Evolutionary conservation across 2,329 filamentous ascomycete species (phyloP), one percentile per base, ranked within the genome.

Genomic region (Neurospora crassa): DNA sequence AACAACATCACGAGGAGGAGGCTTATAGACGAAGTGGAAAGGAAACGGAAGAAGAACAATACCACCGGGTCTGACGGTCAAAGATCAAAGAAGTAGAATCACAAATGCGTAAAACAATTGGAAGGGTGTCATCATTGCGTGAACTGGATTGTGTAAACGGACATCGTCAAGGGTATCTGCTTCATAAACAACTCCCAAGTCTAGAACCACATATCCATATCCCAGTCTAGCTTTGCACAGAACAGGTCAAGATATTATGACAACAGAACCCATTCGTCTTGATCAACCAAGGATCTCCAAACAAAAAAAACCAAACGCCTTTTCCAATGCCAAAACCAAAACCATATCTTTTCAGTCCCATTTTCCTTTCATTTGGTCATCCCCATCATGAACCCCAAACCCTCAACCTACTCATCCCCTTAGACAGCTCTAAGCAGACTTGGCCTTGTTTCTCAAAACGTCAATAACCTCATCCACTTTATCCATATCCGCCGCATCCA

Each of bases 401-500:
- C 2, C 41, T 7, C 16, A 18, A 18, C 41, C 14, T 6, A 43
- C 16, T 72, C 73, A 47, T 68, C 42, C 40, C 41, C 67, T 70
- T 73, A 59, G 41, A 14, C 68, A 43, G 67, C 71, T 69, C 68
- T 69, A 59, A 71, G 78, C 77, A 70, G 78, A 79, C 75, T 81
- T 79, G 40, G 82, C 83, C 77, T 83, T 85, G 68, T 88, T 85
- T 76, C 87, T 88, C 72, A 97, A 82, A 42, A 84, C 87, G 69
- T 88, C 84, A 79, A 97, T 93, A 68, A 97, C 82, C 40, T 81
- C 83, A 80, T 97, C 93, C 53, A 97, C 89, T 8, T 89, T 90
- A 70, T 94, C 92, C 96, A 98, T 98, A 80, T 97, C 90, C 24
- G 82, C 84, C 0, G 95, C 93, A 78, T 97, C 92, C n/a, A 95